Percentiles rank a stretch among this genome's conserved stretches.
Evolutionary conservation across 2,329 filamentous ascomycete species (phyloP).

Genomic region (Epichloe scottii): DNA sequence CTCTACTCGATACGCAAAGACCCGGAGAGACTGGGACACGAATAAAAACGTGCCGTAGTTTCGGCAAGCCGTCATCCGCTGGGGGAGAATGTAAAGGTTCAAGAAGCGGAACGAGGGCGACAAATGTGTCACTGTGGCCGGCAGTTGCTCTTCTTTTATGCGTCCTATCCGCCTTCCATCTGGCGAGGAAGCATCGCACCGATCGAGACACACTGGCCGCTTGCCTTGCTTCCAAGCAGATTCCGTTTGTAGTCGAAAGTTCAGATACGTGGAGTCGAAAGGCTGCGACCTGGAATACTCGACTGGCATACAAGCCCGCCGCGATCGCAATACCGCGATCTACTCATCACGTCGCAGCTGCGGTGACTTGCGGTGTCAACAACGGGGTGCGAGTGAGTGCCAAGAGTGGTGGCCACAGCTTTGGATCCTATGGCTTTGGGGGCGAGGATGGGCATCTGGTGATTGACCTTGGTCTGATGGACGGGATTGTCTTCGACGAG

Average conservation of each 20-base stretch:
- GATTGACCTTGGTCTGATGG: slow-evolving; percentile 31
- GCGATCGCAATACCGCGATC: background rate
- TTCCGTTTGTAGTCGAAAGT: background rate
- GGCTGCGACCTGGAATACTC: background rate
- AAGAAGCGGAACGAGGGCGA: no score
- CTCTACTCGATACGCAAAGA: no score
- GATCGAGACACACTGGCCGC: background rate
- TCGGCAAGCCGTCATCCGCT: no score
- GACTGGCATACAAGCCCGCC: background rate
- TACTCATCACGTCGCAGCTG: background rate
- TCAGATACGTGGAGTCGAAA: background rate
- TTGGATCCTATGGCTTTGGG: background rate
- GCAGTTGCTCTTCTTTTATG: background rate
- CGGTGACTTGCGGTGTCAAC: background rate
- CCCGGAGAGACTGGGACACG: no score
- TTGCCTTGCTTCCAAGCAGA: background rate
- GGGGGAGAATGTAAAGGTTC: no score
- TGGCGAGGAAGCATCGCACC: background rate
- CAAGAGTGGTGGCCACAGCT: slow-evolving; percentile 2
- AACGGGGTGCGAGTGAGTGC: background rate
- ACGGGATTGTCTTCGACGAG: background rate
- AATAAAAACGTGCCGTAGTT: no score
- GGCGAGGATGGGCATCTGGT: slow-evolving; percentile 23
- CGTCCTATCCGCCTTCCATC: background rate
- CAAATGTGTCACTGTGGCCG: background rate